Base-by-base conservation (phyloP, 1,284 basidiomycete genomes). In the Sutorius eximius region DNA sequence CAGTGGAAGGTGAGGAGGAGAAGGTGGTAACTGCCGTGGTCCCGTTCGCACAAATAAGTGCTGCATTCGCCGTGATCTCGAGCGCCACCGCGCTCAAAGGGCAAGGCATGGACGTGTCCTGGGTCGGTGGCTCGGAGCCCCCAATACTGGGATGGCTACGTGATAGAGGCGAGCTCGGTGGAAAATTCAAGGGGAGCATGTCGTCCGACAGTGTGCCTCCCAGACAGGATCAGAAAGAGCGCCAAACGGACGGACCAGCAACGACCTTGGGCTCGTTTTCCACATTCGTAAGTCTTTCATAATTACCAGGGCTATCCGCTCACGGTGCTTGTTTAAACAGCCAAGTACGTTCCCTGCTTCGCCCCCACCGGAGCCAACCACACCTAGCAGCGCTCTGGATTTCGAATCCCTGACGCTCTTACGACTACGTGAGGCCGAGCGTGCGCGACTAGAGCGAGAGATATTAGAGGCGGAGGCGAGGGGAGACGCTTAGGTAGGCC, bases 331-430 rank as follows among this genome's bases (percentile, higher is more conserved):
- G 50, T 32, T 56, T 55, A 29, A 55, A 71, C 41, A 65, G 60
- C 56, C 58, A 56, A 33, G 59, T 52, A 59, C 57, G 15, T 65
- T 69, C 24, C 59, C 58, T 37, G 5, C 49, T 9, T 42, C 62
- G 11, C 52, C 57, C 46, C 36, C 70, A 0, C 57, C 65, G 9
- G 60, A 73, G 22, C 61, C 68, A 18, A 56, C 60, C n/a, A 56
- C 66, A 43, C 45, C 71, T 1, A 52, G 60, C 5, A 65, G 64
- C 8, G 61, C 70, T 10, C 43, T 73, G 51, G 88, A 93, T 62
- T 93, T 86, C 53, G 92, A 94, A 71, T 86, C 87, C 15, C 70
- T 92, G 51, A 93, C 91, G 2, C 76, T 95, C 40, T 82, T 94
- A 77, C 81, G 88, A 7, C 79, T 94, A 71, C 79, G 91, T 32